These are phyloP conservation scores for Pinus tabuliformis DNA, from an alignment of 75 land plant genomes.

Conservation along the genomic window DNA sequence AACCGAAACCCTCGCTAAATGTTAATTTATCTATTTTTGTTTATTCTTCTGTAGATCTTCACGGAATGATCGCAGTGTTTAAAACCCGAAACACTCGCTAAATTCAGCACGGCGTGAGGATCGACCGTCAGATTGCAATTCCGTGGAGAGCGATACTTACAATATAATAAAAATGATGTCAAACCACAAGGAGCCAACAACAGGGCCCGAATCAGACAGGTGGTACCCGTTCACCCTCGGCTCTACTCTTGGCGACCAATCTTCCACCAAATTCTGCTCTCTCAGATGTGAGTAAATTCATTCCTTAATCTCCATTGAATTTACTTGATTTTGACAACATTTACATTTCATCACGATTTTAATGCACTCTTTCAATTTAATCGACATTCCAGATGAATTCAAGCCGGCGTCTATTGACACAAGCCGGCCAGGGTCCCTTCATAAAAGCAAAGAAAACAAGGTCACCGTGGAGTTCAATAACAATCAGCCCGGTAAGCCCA, in stretches of 20 bases:
- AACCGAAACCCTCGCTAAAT: too few species aligned
- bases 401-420: slow-evolving; percentile 97
- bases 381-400: slow-evolving; percentile 69
- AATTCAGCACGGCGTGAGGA: too few species aligned
- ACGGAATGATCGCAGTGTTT: too few species aligned
- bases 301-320: not conserved
- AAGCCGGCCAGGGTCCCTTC: slow-evolving; percentile 62
- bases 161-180: not conserved
- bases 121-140: too few species aligned
- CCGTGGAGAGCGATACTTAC: too few species aligned
- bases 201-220: slow-evolving; percentile 69
- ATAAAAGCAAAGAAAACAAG: slow-evolving; percentile 79
- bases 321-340: not conserved
- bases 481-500: slow-evolving; percentile 81
- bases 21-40: too few species aligned
- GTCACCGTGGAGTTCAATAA: slow-evolving; percentile 88
- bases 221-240: slow-evolving; percentile 75
- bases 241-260: slow-evolving; percentile 48
- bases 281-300: slow-evolving; percentile 62
- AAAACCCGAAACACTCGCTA: too few species aligned
- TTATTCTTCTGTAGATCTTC: too few species aligned
- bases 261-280: slow-evolving; percentile 75
- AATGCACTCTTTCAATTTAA: not conserved
- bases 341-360: not conserved
- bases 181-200: slow-evolving; percentile 49